phyloP scores from a whole-genome alignment of 177 flowering plant genomes.

The Vitis hybrid region DNA sequence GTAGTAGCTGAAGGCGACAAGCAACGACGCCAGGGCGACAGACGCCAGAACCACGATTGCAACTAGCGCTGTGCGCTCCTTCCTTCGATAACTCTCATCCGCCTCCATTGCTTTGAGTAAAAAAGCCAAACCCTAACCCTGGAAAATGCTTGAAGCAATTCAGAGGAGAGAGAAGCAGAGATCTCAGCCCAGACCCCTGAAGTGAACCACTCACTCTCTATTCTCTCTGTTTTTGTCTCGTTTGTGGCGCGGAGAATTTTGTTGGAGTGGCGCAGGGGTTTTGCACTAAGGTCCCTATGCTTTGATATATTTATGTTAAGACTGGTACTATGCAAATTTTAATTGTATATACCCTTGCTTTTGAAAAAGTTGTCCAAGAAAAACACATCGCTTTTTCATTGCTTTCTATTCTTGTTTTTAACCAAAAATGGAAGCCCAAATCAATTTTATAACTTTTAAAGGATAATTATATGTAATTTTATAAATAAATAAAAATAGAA shows the following conservation, averaged over 20 bases:
- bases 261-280: not conserved
- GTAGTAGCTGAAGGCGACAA: conserved; percentile 84
- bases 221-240: not conserved
- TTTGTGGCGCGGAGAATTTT: conserved; percentile 6
- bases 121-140: conserved; percentile 2
- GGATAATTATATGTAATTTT: too few species aligned
- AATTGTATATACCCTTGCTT: too few species aligned
- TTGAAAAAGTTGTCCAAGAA: too few species aligned
- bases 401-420: too few species aligned
- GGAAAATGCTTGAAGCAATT: not conserved
- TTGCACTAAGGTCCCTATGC: too few species aligned
- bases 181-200: not conserved
- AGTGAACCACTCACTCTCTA: not conserved
- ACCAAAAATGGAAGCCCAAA: too few species aligned
- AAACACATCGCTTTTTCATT: too few species aligned
- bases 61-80: conserved; percentile 43
- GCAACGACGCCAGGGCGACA: conserved; percentile 59
- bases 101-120: conserved; percentile 18
- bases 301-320: too few species aligned
- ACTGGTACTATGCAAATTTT: too few species aligned
- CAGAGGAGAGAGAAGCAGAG: not conserved
- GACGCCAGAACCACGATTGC: conserved; percentile 67
- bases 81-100: conserved; percentile 34
- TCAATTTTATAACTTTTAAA: too few species aligned
- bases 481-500: too few species aligned